These are phyloP conservation scores for Rugonectria rugulosa DNA, from an alignment of 2,329 filamentous ascomycete genomes.

Conservation along the genomic window DNA sequence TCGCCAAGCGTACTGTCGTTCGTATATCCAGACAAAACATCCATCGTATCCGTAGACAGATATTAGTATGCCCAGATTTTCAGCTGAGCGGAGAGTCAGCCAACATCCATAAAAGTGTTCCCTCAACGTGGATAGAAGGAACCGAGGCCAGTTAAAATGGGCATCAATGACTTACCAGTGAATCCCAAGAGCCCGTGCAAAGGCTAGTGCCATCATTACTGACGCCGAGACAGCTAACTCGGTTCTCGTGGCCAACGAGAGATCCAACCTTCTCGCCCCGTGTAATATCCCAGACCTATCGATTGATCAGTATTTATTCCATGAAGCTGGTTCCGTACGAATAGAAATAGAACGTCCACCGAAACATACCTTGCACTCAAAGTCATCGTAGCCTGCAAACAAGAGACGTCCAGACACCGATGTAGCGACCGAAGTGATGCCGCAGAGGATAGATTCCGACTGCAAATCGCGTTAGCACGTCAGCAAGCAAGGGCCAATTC, in stretches of 20 bases:
- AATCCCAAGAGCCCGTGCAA: constrained; percentile 99
- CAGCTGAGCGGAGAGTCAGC: constrained; percentile 61
- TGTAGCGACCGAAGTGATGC: constrained; percentile 97
- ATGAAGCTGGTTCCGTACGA: background rate
- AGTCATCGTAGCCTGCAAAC: constrained; percentile 98
- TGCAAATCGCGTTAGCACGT: constrained; percentile 49
- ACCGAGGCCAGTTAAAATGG: too few relatives aligned
- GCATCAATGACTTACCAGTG: constrained; percentile 73
- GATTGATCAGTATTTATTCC: constrained; percentile 18
- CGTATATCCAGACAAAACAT: constrained; percentile 41
- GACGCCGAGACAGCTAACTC: constrained; percentile 97
- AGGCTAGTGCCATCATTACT: constrained; percentile 99
- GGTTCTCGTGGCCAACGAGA: constrained; percentile 96
- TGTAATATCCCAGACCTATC: constrained; percentile 95
- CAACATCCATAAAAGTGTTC: background rate
- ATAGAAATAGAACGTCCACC: background rate
- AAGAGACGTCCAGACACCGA: constrained; percentile 94
- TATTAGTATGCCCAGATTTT: constrained; percentile 86
- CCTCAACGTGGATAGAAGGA: background rate
- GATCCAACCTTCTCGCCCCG: constrained; percentile 97
- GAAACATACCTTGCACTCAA: constrained; percentile 92
- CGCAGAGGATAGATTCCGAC: constrained; percentile 97
- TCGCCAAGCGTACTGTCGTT: constrained; percentile 39
- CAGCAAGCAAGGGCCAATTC: constrained; percentile 6
- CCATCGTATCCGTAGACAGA: constrained; percentile 33